Base-by-base conservation (phyloP, 2,329 filamentous ascomycete species). In the Sclerotinia sclerotiorum region DNA sequence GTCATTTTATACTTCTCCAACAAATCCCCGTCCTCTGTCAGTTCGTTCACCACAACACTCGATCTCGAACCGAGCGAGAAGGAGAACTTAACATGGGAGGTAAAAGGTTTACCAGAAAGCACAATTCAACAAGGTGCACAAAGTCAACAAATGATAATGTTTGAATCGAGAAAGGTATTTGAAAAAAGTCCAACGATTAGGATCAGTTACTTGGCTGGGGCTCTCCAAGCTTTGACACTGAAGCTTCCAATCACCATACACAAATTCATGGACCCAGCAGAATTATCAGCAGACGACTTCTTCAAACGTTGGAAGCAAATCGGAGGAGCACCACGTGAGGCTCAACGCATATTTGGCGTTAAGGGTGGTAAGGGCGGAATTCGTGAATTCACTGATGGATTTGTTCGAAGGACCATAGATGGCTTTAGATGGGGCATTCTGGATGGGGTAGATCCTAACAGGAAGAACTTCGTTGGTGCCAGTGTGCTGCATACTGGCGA, bases 261-360 rank as follows among this genome's bases (percentile, higher is more conserved):
- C 80, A 97, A 97, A 78, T 99, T 97, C 77, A 97, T 98, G 93
- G 94, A 97, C 71, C 88, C 92, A 0, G 94, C 95, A 0, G 90
- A 95, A 68, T 83, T 99, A 51, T 87, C 87, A 8, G 88, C 90
- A 0, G 95, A 99, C 65, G 95, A 99, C 77, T 99, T 98, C 81
- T 99, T 99, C 86, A 97, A 96, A 84, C 86, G 96, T 64, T 99
- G 95, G 95, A 96, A 97, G 84, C 95, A 99, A 81, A 98, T 99
- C 74, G 95, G 95, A 17, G 93, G 91, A 6, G 87, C 88, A 1
- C 90, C 94, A 1, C 87, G 96, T 42, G 96, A 99, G 79, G 89
- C 92, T 0, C 95, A 99, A 78, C 86, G 86, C 60, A 93, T 98
- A 44, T 96, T 99, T 79, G 88, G 89, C 0, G 78, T 94, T 15